These are phyloP conservation scores for Serendipita sp. DNA, from an alignment of 768 basidiomycete species.

Conservation along the genomic window DNA sequence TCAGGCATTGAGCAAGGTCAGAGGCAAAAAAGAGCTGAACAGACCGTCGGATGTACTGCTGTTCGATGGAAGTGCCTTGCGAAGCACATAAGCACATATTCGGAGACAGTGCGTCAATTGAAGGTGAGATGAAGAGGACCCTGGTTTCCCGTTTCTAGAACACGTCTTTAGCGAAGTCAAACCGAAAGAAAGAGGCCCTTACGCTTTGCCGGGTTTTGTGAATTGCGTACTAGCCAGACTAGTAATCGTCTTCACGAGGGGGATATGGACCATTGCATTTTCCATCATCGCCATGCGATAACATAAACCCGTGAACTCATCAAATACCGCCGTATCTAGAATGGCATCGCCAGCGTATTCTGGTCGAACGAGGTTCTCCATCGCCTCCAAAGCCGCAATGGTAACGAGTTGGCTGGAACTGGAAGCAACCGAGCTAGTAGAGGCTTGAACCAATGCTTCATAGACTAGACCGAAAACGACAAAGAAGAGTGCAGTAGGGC, in stretches of 20 bases:
- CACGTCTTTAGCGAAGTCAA: not conserved
- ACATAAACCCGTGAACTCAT: slow-evolving; percentile 76
- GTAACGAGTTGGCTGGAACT: slow-evolving; percentile 32
- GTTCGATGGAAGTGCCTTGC: slow-evolving; percentile 47
- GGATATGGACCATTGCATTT: slow-evolving; percentile 48
- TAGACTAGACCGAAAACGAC: slow-evolving; percentile 88
- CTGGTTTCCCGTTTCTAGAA: not conserved
- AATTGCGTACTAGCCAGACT: slow-evolving; percentile 33
- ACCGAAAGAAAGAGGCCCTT: not conserved
- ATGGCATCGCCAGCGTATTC: slow-evolving; percentile 72
- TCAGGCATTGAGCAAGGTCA: not conserved
- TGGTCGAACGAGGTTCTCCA: slow-evolving; percentile 65
- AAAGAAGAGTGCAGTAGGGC: slow-evolving; percentile 74
- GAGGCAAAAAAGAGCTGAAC: slow-evolving; percentile 9
- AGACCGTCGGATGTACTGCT: slow-evolving; percentile 39
- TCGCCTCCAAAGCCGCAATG: slow-evolving; percentile 52
- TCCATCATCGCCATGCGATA: slow-evolving; percentile 87
- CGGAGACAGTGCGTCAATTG: slow-evolving; percentile 54
- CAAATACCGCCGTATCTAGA: slow-evolving; percentile 67
- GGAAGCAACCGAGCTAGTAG: slow-evolving; percentile 38
- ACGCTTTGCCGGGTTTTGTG: slow-evolving; percentile 13
- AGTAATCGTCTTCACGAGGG: slow-evolving; percentile 54
- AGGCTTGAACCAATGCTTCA: slow-evolving; percentile 60
- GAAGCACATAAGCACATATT: slow-evolving; percentile 68
- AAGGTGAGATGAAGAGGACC: slow-evolving; percentile 13